Conservation (phyloP, 805 yeast species). For the Cyberlindnera americana region DNA sequence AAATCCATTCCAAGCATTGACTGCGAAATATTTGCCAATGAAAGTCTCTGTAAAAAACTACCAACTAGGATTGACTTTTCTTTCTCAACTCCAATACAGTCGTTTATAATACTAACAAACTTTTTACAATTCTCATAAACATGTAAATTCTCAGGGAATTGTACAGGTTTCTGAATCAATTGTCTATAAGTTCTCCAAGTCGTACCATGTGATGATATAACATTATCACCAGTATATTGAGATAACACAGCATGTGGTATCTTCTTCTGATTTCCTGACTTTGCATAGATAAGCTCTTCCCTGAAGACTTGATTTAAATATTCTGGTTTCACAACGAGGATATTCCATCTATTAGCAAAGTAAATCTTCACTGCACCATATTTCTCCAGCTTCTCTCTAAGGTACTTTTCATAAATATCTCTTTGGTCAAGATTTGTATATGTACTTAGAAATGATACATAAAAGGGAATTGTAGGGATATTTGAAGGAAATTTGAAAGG, state of each 20-base stretch:
- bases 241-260: conserved; percentile 53
- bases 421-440: conserved; percentile 45
- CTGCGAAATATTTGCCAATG: conserved; percentile 48
- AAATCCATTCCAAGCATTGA: conserved; percentile 49
- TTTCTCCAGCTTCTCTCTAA: conserved; percentile 42
- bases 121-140: conserved; percentile 36
- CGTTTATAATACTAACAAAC: conserved; percentile 30
- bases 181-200: conserved; percentile 48
- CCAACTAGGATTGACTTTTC: conserved; percentile 27
- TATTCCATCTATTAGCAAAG: conserved; percentile 62
- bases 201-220: conserved; percentile 55
- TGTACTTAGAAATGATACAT: conserved; percentile 47
- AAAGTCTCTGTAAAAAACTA: conserved; percentile 43
- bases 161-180: conserved; percentile 44
- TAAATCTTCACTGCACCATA: conserved; percentile 57
- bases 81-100: conserved; percentile 12
- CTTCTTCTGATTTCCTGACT: conserved; percentile 58
- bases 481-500: conserved; percentile 49
- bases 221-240: conserved; percentile 55
- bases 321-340: conserved; percentile 48
- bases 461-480: conserved; percentile 61
- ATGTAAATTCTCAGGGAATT: conserved; percentile 42
- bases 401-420: conserved; percentile 40
- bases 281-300: conserved; percentile 48
- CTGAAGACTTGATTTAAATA: conserved; percentile 43